These are phyloP conservation scores for Hypsizygus ulmarius DNA, from an alignment of 1,284 basidiomycete species.

Conservation along the genomic window DNA sequence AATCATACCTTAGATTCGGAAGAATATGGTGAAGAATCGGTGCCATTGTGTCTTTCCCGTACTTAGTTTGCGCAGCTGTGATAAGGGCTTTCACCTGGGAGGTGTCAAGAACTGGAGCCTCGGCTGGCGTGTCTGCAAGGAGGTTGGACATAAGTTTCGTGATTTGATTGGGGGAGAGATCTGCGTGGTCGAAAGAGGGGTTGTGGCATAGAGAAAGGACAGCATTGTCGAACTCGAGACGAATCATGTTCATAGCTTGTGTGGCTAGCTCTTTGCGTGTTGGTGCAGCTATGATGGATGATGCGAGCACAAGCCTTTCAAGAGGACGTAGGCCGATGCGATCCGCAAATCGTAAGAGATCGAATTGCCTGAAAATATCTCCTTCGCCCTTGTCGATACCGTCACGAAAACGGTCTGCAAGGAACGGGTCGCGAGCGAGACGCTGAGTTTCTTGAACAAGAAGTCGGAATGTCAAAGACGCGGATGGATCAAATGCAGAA, in stretches of 20 bases:
- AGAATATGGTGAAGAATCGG: slow-evolving; percentile 52
- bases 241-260: slow-evolving; percentile 68
- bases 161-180: slow-evolving; percentile 70
- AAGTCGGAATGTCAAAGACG: slow-evolving; percentile 74
- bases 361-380: slow-evolving; percentile 76
- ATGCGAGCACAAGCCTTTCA: slow-evolving; percentile 73
- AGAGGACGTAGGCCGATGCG: slow-evolving; percentile 75
- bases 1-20: slow-evolving; percentile 58
- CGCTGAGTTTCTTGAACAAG: slow-evolving; percentile 86
- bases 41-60: slow-evolving; percentile 54
- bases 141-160: slow-evolving; percentile 79
- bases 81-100: slow-evolving; percentile 72
- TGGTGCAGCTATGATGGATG: slow-evolving; percentile 68
- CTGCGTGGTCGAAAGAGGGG: slow-evolving; percentile 77
- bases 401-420: slow-evolving; percentile 83
- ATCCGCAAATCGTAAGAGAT: slow-evolving; percentile 76
- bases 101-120: slow-evolving; percentile 66
- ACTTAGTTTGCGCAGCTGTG: slow-evolving; percentile 70
- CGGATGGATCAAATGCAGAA: slow-evolving; percentile 65
- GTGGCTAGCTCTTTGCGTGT: slow-evolving; percentile 68
- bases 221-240: slow-evolving; percentile 74
- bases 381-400: slow-evolving; percentile 83
- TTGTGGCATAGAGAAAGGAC: slow-evolving; percentile 69
- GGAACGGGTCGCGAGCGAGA: slow-evolving; percentile 81
- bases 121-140: slow-evolving; percentile 63